Percentiles rank a stretch among this genome's conserved stretches.
Evolutionary conservation across 306 rosid species (phyloP).

Genomic region (Arachis stenosperma): DNA sequence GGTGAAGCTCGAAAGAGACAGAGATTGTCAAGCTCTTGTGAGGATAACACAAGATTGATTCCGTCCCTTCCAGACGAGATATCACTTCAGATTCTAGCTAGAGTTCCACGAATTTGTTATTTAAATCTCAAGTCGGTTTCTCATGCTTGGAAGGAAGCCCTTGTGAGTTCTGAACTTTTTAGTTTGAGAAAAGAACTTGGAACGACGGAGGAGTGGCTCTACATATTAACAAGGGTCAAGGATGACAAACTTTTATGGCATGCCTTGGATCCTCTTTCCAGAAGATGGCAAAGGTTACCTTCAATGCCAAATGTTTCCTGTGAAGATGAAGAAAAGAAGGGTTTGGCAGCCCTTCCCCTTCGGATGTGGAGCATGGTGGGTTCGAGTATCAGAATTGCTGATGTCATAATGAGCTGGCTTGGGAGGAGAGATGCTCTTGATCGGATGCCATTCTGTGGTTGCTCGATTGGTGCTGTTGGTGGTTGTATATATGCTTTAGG

Average conservation of each 20-base stretch:
- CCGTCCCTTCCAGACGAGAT: constrained; percentile 50
- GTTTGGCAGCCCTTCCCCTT: constrained; percentile 38
- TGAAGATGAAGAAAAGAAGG: constrained; percentile 46
- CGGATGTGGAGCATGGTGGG: constrained; percentile 46
- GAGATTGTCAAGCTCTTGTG: constrained; percentile 31
- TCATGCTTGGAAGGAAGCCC: constrained; percentile 45
- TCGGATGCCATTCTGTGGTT: constrained; percentile 48
- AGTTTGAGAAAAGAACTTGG: constrained; percentile 46
- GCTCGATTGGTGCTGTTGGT: constrained; percentile 43
- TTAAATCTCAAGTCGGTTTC: constrained; percentile 44
- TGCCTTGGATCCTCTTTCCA: constrained; percentile 43
- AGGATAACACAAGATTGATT: constrained; percentile 44
- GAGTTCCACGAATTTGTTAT: constrained; percentile 45
- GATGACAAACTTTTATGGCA: constrained; percentile 46
- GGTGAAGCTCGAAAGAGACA: constrained; percentile 45
- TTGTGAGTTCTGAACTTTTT: constrained; percentile 41
- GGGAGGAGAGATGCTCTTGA: constrained; percentile 47
- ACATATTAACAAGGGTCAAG: constrained; percentile 42
- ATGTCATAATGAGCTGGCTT: constrained; percentile 46
- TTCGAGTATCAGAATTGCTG: constrained; percentile 42
- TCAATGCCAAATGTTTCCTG: constrained; percentile 41
- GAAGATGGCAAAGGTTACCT: constrained; percentile 50
- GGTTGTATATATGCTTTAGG: constrained; percentile 49
- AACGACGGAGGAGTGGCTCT: constrained; percentile 48
- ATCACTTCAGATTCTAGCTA: constrained; percentile 48